phyloP scores from a whole-genome alignment of 208 protist species.

The Phytomonas francai region DNA sequence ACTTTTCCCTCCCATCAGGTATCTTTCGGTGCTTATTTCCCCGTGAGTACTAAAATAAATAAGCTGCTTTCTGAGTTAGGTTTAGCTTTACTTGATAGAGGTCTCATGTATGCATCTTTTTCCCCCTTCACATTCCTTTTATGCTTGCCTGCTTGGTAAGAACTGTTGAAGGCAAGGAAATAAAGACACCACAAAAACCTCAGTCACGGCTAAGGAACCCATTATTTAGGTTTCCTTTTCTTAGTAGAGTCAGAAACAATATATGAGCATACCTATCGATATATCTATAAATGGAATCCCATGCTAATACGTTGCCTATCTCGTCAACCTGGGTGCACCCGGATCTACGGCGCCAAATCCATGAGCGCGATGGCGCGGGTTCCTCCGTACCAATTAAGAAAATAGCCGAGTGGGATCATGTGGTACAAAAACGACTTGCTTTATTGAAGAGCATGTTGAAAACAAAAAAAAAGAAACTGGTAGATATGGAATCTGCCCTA shows the following conservation, averaged over 20 bases:
- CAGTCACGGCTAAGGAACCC: not conserved
- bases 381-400: constrained; percentile 16
- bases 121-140: not conserved
- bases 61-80: not conserved
- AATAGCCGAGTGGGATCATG: constrained; percentile 18
- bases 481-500: constrained; percentile 15
- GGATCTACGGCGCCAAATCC: constrained; percentile 34
- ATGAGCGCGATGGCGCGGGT: constrained; percentile 12
- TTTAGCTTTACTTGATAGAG: not conserved
- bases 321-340: constrained; percentile 57
- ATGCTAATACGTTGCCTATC: not conserved
- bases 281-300: not conserved
- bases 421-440: constrained; percentile 7
- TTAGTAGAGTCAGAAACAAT: constrained; percentile 5
- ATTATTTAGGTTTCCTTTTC: constrained; percentile 7
- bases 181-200: not conserved
- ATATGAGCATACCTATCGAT: not conserved
- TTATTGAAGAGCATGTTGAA: constrained; percentile 9
- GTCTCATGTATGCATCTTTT: not conserved
- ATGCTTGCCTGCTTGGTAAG: not conserved
- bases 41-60: not conserved
- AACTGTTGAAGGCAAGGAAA: not conserved
- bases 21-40: not conserved
- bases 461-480: constrained; percentile 9
- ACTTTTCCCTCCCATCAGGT: not conserved